Base-by-base conservation (phyloP, 1,284 basidiomycete genomes). In the Tylopilus orsonianus region DNA sequence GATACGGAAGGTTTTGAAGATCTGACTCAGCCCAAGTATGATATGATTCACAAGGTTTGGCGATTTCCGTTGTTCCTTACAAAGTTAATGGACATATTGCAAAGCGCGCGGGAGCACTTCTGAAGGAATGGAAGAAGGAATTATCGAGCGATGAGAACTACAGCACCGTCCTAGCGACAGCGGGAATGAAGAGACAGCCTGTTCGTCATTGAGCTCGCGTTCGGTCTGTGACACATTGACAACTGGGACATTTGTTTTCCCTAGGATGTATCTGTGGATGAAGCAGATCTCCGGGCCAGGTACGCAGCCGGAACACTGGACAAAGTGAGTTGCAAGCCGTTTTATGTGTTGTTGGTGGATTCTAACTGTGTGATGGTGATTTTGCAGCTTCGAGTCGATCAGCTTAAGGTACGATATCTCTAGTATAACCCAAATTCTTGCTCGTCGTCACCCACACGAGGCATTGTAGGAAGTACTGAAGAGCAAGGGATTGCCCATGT, bases 1-100 rank as follows among this genome's bases (percentile, higher is more conserved):
- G 85, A 94, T 61, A 74, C 80, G 2, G 80, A 83, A 44, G 68
- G 76, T 4, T 88, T 93, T 54, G 81, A 85, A 56, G 94, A 98
- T 66, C 70, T 85, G 53, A 93, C 93, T 0, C 63, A 81, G 49
- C 94, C 95, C 2, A 87, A 89, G 58, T 75, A 85, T 43, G 80
- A 82, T 36, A 78, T 80, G 59, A 93, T 97, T 54, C 87, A 91
- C 60, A 86, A 89, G 74, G 90, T 89, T 70, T 57, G 51, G 13
- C 5, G 22, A 42, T 29, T 5, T 14, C 6, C 1, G 14, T 30
- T 26, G 2, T 19, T 23, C 35, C 10, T 41, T 9, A 13, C 23
- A 0, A 30, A 29, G 22, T 34, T 52, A 22, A 44, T 34, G 2
- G 4, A 20, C 14, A 18, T 47, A 22, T 47, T 50, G 27, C 26